Evolutionary conservation across 2,329 filamentous ascomycete genomes (phyloP).

Genomic region (Zalaria obscura): DNA sequence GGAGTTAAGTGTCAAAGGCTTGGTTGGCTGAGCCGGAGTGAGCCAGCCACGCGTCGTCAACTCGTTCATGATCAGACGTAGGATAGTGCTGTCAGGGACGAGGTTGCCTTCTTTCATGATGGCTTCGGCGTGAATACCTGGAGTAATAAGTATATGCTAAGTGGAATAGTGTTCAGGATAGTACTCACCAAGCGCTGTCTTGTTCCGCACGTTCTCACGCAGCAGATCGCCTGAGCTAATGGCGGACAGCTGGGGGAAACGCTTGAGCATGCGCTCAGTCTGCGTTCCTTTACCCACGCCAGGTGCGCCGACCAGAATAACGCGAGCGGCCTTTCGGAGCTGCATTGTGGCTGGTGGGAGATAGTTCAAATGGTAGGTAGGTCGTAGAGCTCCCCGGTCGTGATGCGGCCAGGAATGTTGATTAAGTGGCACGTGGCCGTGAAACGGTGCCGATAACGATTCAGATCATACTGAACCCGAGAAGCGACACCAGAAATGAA

Average conservation of each 20-base stretch:
- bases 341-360: constrained; percentile 19
- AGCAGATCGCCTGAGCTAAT: constrained; percentile 91
- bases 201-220: constrained; percentile 79
- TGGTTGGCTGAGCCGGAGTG: constrained; percentile 19
- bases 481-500: no score
- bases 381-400: no score
- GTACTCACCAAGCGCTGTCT: constrained; percentile 64
- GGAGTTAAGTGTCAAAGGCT: constrained; percentile 29
- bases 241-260: constrained; percentile 77
- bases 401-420: no score
- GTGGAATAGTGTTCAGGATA: not conserved
- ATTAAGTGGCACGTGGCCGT: no score
- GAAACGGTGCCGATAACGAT: no score
- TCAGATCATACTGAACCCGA: no score
- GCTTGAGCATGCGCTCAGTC: constrained; percentile 70
- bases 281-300: constrained; percentile 96
- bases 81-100: constrained; percentile 83
- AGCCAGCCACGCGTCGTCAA: constrained; percentile 79
- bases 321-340: constrained; percentile 61
- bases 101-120: constrained; percentile 79
- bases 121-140: constrained; percentile 80
- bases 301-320: constrained; percentile 92
- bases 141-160: not conserved
- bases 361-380: no score
- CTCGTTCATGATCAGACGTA: constrained; percentile 84